A percentile compares a stretch with the other conserved stretches of the same genome.
These are phyloP conservation scores for Penicillium nordicum DNA, from an alignment of 2,329 filamentous ascomycete species.

Conservation along the genomic window DNA sequence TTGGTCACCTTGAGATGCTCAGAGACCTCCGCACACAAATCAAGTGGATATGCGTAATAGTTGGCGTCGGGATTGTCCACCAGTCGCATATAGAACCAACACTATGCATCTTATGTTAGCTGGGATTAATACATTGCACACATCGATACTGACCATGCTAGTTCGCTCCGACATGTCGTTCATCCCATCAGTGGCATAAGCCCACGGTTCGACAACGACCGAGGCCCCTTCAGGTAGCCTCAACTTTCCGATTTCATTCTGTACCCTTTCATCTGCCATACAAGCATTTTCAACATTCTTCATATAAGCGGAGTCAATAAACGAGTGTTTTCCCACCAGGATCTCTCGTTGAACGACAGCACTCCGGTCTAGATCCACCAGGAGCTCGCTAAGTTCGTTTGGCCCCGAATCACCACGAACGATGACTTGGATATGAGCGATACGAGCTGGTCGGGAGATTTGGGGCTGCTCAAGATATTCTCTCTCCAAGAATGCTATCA, in stretches of 20 bases:
- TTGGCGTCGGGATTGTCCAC: constrained; percentile 49
- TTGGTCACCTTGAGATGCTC: constrained; percentile 50
- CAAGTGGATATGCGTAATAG: constrained; percentile 57
- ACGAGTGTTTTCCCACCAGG: constrained; percentile 27
- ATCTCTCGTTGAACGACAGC: constrained; percentile 14
- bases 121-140: background rate
- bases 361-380: constrained; percentile 21
- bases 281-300: constrained; percentile 48
- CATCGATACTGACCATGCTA: constrained; percentile 44
- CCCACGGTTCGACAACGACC: constrained; percentile 54
- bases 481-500: constrained; percentile 46
- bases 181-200: constrained; percentile 51
- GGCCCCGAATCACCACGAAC: background rate
- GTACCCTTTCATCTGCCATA: constrained; percentile 42
- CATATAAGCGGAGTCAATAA: constrained; percentile 46
- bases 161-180: constrained; percentile 47
- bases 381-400: constrained; percentile 23
- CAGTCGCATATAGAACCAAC: constrained; percentile 37
- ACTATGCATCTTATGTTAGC: background rate
- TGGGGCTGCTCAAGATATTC: constrained; percentile 36
- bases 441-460: constrained; percentile 31
- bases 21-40: constrained; percentile 53
- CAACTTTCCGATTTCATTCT: constrained; percentile 39
- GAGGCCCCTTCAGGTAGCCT: constrained; percentile 45
- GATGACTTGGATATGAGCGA: constrained; percentile 41